phyloP scores from a whole-genome alignment of 768 basidiomycete genomes.

The Dentipellis fragilis region DNA sequence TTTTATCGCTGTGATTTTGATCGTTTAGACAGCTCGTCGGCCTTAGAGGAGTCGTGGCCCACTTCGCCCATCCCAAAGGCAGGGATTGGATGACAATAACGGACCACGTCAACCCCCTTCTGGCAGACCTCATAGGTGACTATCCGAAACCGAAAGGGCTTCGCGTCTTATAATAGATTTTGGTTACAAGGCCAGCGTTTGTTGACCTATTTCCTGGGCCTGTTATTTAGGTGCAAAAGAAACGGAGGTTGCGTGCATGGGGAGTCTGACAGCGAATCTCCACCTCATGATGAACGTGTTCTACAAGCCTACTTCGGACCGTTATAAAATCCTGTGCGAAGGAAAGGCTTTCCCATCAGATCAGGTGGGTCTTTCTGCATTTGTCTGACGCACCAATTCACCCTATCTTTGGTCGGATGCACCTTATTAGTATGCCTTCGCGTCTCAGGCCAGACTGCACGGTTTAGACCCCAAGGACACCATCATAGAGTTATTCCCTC shows the following conservation, averaged over 20 bases:
- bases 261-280: slow-evolving; percentile 89
- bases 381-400: background rate
- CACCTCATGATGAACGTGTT: slow-evolving; percentile 93
- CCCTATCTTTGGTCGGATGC: background rate
- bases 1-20: slow-evolving; percentile 11
- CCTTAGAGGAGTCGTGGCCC: slow-evolving; percentile 73
- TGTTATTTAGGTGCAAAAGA: slow-evolving; percentile 61
- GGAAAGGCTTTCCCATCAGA: slow-evolving; percentile 93
- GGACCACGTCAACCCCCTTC: slow-evolving; percentile 57
- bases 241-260: slow-evolving; percentile 92
- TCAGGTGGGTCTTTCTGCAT: slow-evolving; percentile 45
- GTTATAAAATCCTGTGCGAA: slow-evolving; percentile 94
- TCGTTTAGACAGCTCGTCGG: slow-evolving; percentile 4
- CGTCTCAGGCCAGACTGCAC: slow-evolving; percentile 81
- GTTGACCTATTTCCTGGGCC: slow-evolving; percentile 11
- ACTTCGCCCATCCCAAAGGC: slow-evolving; percentile 80
- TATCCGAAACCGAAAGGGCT: slow-evolving; percentile 1
- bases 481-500: slow-evolving; percentile 72
- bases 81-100: slow-evolving; percentile 79
- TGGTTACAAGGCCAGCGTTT: background rate
- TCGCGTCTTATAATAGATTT: background rate
- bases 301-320: slow-evolving; percentile 76
- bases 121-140: slow-evolving; percentile 80
- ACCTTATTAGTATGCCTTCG: slow-evolving; percentile 75
- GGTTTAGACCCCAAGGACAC: slow-evolving; percentile 64